Base-by-base conservation (phyloP, 2,329 filamentous ascomycete species). In the Lachnellula hyalina region DNA sequence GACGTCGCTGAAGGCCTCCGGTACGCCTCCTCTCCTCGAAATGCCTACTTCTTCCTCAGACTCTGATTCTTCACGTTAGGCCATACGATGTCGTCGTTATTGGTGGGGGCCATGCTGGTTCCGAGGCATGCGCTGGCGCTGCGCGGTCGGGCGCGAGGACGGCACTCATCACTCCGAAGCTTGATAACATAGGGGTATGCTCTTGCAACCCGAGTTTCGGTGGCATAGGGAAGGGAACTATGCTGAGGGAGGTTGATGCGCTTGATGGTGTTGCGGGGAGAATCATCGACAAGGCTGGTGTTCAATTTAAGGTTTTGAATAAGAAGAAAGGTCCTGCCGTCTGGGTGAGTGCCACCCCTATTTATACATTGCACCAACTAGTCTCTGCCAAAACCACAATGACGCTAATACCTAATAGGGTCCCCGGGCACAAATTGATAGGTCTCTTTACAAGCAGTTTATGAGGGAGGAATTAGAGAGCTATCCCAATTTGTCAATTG, bases 171-270 rank as follows among this genome's bases (percentile, higher is more conserved):
- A 99, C 94, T 1, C 94, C 93, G 2, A 90, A 88, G 57, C 72
- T 90, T 55, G 86, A 92, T 56, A 96, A 96, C 65, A 84, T 97
- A 19, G 93, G 93, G 53, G 90, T 94, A 32, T 97, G 93, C 74
- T 96, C 92, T 36, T 97, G 93, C 75, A 97, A 97, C 70, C 93
- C 93, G 1, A 96, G 90, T 61, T 96, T 99, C 68, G 94, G 94
- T 40, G 94, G 94, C n/a, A 97, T 99, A 64, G 94, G 94, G 45
- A 99, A 99, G 71, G 94, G 94, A 15, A 97, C 90, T 9, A 96
- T 99, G 77, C 77, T 99, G 49, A 86, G 93, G 42, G 94, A 99
- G 72, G 86, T 99, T 34, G 94, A 99, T 74, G 94, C 94, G 0
- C 78, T 99, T 56, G 94, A 97, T 67, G 94, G 94, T 0, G 76